A percentile compares a stretch with the other conserved stretches of the same genome.
Conservation (phyloP, 2,329 filamentous ascomycete genomes). For the Cyphellophora attinorum region DNA sequence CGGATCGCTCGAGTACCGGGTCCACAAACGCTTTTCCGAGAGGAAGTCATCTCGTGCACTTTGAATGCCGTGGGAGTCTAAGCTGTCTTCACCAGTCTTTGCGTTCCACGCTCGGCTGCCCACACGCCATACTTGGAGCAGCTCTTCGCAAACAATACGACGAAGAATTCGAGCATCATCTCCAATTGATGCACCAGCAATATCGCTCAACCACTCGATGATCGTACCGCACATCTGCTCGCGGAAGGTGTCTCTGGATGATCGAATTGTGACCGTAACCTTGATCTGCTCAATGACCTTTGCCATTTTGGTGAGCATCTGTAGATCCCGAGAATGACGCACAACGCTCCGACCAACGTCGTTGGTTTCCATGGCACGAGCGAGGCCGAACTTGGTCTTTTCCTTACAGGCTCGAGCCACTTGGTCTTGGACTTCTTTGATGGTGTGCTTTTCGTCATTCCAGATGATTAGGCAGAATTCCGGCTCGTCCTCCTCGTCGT, state of each 20-base stretch:
- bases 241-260: slow-evolving; percentile 85
- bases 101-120: slow-evolving; percentile 78
- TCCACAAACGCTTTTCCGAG: slow-evolving; percentile 26
- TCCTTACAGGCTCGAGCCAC: slow-evolving; percentile 81
- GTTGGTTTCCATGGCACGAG: slow-evolving; percentile 80
- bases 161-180: slow-evolving; percentile 70
- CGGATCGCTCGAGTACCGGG: slow-evolving; percentile 28
- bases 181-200: slow-evolving; percentile 78
- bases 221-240: slow-evolving; percentile 99
- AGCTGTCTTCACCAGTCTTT: slow-evolving; percentile 64
- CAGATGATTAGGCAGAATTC: slow-evolving; percentile 83
- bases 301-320: slow-evolving; percentile 65
- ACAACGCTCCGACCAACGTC: slow-evolving; percentile 79
- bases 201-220: slow-evolving; percentile 90
- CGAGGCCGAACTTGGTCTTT: slow-evolving; percentile 56
- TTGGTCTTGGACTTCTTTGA: slow-evolving; percentile 81
- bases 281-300: slow-evolving; percentile 90
- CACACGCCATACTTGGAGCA: slow-evolving; percentile 76
- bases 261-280: slow-evolving; percentile 88
- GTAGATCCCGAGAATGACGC: slow-evolving; percentile 63
- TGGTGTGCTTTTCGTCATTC: slow-evolving; percentile 98
- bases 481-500: slow-evolving; percentile 51
- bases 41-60: slow-evolving; percentile 28
- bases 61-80: slow-evolving; percentile 68
- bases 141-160: slow-evolving; percentile 78